Evolutionary conservation across 2,329 filamentous ascomycete genomes (phyloP), one percentile per base, ranked within the genome.

Genomic region (Colletotrichum cuscutae): DNA sequence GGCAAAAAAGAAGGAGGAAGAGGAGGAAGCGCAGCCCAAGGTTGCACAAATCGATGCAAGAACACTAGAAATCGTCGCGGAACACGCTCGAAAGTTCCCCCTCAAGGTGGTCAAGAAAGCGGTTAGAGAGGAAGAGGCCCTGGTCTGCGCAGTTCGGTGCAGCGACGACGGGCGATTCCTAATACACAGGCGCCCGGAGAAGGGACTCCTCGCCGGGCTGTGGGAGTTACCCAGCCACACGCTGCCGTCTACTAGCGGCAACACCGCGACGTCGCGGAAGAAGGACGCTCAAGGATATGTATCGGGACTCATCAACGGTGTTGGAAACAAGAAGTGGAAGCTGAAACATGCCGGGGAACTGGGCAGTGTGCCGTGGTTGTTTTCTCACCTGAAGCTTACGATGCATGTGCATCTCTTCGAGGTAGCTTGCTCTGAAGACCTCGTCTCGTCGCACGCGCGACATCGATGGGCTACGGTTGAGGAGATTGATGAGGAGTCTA

Each of bases 391-490:
- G 1, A 87, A 85, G 78, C 78, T 90, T 74, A 87, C 84, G 1
- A 90, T 90, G 89, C 87, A 90, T 72, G 88, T 90, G 3, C 86
- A 89, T 42, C 68, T 87, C 0, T 89, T 90, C 72, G 80, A 82
- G 13, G 13, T 87, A 4, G 77, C 79, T 2, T 77, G 56, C 5
- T 59, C 37, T 0, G 65, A 64, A 1, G 54, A 49, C 7, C 58
- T 7, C 13, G 53, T 11, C 30, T 63, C 52, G 68, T 46, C 49
- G 66, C 9, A 70, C 72, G 56, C 58, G 24, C 49, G 62, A 32
- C 72, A 70, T 24, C 81, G 81, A 32, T 87, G 86, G 83, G 81
- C 82, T 1, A 81, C 82, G 28, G 78, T 78, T 1, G 76, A 79
- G 3, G 80, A 82, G 8, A 80, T 88, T 1, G 87, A 89, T 2